Conservation (phyloP, 306 rosid species). For the Dryas octopetala region DNA sequence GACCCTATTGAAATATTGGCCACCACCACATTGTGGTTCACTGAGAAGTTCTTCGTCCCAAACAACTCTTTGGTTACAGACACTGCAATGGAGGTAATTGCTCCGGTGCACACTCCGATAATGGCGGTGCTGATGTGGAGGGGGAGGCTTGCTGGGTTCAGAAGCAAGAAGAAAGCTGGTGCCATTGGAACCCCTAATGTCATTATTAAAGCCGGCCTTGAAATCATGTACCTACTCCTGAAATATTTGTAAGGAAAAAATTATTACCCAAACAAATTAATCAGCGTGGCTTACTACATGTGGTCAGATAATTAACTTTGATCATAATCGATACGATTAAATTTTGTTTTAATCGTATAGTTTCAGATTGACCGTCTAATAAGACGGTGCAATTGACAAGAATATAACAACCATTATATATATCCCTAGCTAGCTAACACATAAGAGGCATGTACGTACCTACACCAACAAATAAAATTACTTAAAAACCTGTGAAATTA, state of each 20-base stretch:
- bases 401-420: too few species aligned
- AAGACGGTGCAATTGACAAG: too few species aligned
- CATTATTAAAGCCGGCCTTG: constrained; percentile 54
- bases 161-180: constrained; percentile 63
- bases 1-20: constrained; percentile 84
- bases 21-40: constrained; percentile 81
- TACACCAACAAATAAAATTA: not conserved
- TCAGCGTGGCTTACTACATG: too few species aligned
- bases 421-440: too few species aligned
- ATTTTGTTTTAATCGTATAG: too few species aligned
- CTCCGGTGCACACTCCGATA: constrained; percentile 78
- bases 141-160: constrained; percentile 33
- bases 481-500: too few species aligned
- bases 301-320: too few species aligned
- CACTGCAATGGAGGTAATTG: constrained; percentile 67
- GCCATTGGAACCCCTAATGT: constrained; percentile 50
- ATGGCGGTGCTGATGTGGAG: constrained; percentile 59
- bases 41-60: constrained; percentile 62
- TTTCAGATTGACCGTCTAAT: too few species aligned
- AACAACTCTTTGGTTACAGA: constrained; percentile 73
- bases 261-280: too few species aligned
- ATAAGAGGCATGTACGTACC: too few species aligned
- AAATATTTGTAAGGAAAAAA: constrained; percentile 5
- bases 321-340: too few species aligned
- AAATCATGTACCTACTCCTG: constrained; percentile 52